phyloP scores from a whole-genome alignment of 1,284 basidiomycete species.

The Coniferiporia sulphurascens region DNA sequence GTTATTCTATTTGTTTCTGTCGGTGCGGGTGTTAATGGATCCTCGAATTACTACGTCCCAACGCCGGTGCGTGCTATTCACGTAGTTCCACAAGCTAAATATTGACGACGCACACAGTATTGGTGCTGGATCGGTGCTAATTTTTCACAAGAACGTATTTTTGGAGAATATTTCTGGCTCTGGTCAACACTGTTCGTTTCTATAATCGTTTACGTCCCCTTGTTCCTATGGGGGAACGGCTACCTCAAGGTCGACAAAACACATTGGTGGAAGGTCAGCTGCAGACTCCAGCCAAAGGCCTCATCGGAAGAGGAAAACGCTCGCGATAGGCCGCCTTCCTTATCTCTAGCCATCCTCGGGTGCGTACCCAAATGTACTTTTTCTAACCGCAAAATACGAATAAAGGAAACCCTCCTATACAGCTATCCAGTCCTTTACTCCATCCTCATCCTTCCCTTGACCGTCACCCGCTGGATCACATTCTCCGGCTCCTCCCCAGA shows the following conservation, averaged over 20 bases:
- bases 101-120: conserved; percentile 23
- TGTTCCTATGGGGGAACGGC: conserved; percentile 36
- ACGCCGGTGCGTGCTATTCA: conserved; percentile 31
- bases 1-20: conserved; percentile 32
- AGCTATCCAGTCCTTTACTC: conserved; percentile 31
- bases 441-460: conserved; percentile 26
- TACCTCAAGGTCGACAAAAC: conserved; percentile 31
- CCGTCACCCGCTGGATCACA: conserved; percentile 27
- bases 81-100: background rate
- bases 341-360: conserved; percentile 27
- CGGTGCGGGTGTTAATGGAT: conserved; percentile 26
- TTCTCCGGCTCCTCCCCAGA: conserved; percentile 21
- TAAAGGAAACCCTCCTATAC: background rate
- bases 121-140: conserved; percentile 42
- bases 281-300: background rate
- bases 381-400: background rate
- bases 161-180: conserved; percentile 41
- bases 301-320: background rate
- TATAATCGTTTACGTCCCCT: conserved; percentile 31
- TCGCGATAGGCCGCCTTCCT: conserved; percentile 5
- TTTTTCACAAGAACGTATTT: conserved; percentile 31
- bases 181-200: conserved; percentile 37
- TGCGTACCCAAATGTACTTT: background rate
- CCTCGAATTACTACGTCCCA: conserved; percentile 28
- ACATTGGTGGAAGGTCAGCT: conserved; percentile 33